A percentile compares a stretch with the other conserved stretches of the same genome.
Conservation (phyloP, 768 basidiomycete genomes). For the Gloeopeniophorella convolvens region DNA sequence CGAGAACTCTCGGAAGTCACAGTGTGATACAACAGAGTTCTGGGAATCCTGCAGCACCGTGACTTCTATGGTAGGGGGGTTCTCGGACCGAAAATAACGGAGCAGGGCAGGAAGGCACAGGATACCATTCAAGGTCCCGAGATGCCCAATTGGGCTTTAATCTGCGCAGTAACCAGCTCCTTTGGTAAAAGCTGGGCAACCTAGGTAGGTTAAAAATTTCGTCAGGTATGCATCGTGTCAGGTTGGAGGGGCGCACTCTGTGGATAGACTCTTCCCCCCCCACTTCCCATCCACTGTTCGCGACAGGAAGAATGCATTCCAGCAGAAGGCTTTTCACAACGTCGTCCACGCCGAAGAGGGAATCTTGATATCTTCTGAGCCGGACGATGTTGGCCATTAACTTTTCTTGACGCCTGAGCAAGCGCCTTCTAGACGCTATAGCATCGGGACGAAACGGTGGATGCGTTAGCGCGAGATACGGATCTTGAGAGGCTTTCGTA, state of each 20-base stretch:
- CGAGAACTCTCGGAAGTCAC: constrained; percentile 13
- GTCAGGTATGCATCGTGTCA: neutral
- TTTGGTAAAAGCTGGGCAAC: constrained; percentile 14
- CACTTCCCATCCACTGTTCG: constrained; percentile 79
- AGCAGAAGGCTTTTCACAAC: constrained; percentile 53
- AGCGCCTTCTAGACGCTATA: constrained; percentile 63
- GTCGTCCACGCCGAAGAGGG: constrained; percentile 47
- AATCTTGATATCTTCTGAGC: constrained; percentile 71
- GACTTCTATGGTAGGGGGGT: constrained; percentile 20
- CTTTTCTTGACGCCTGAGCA: constrained; percentile 61
- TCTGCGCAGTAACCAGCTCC: constrained; percentile 21
- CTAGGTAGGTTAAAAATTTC: constrained; percentile 9
- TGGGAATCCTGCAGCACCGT: constrained; percentile 35
- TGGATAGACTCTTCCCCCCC: constrained; percentile 64
- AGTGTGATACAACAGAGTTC: constrained; percentile 22
- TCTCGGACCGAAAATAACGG: constrained; percentile 31
- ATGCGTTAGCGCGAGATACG: constrained; percentile 39
- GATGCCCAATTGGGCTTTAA: constrained; percentile 6
- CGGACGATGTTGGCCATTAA: constrained; percentile 64
- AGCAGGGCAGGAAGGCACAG: neutral
- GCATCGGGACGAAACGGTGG: constrained; percentile 69
- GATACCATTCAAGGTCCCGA: neutral
- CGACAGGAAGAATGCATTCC: constrained; percentile 54
- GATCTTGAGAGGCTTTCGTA: constrained; percentile 42
- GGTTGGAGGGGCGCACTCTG: constrained; percentile 40